Base-by-base conservation (phyloP, 2,329 filamentous ascomycete species). In the Claviceps maximensis region DNA sequence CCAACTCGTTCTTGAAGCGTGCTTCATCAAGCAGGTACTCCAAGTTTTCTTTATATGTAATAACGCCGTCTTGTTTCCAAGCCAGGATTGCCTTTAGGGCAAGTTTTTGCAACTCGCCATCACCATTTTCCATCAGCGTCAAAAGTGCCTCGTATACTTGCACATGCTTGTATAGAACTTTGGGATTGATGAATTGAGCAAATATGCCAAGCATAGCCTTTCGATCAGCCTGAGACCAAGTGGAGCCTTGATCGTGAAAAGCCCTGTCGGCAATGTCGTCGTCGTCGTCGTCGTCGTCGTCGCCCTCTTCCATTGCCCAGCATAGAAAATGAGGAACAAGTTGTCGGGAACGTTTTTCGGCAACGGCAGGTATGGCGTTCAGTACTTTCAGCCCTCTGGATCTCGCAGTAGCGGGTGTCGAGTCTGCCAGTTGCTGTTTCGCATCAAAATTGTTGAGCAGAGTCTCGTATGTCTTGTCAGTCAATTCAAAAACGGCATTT, bases 1-100 rank as follows among this genome's bases (percentile, higher is more conserved):
- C 85, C n/a, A 98, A 77, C 65, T 97, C 91, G 62, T 97, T 93
- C 63, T 89, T 88, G 70, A 97, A 95, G 49, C 87, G 80, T 25
- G 87, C 83, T 57, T 97, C 93, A 59, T 98, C 93, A 9, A 97
- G 78, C 2, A 98, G 74, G 60, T 89, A 90, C 56, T 89, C 78
- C 25, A 98, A 70, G 59, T 90, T 88, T 59, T 96, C 89, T 61
- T 89, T 82, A 63, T 97, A 95, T 0, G 83, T 77, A 55, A 77
- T 78, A 49, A 98, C 74, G 9, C 78, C 82, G 2, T 84, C 76
- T 54, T 86, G 80, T 66, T 95, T 97, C 91, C 93, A 98, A 0
- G 89, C 81, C 51, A 96, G 75, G 8, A 98, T 79, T 9, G 86
- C 87, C 65, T 89, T 90, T 38, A 98, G 75, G 0, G 89, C 83